These are phyloP conservation scores for Spergularia marina DNA, from an alignment of 148 eudicot species.

Conservation along the genomic window DNA sequence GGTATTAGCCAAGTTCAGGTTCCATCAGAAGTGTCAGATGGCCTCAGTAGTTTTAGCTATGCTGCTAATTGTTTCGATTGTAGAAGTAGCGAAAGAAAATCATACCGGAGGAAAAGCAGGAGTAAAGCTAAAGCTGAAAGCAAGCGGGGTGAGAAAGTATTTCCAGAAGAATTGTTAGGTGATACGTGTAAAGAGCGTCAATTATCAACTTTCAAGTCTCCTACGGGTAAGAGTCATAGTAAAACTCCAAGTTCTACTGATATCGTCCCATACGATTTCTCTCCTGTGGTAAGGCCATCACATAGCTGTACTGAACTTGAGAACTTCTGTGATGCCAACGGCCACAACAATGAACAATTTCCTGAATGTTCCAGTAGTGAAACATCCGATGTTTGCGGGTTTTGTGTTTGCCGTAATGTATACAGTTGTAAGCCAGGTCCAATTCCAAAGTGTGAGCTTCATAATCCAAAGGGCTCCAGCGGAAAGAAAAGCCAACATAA, in stretches of 20 bases:
- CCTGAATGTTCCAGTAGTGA: slow-evolving; percentile 15
- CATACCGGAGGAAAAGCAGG: slow-evolving; percentile 18
- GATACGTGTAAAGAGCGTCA: slow-evolving; percentile 10
- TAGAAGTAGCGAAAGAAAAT: slow-evolving; percentile 15
- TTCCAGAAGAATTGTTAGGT: slow-evolving; percentile 13
- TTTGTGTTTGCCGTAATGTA: not conserved
- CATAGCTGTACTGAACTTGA: slow-evolving; percentile 3
- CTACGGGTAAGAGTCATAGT: not conserved
- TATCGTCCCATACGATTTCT: not conserved
- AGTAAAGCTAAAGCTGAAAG: slow-evolving; percentile 16
- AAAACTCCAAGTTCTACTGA: slow-evolving; percentile 1
- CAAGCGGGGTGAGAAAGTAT: slow-evolving; percentile 10
- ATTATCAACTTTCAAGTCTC: slow-evolving; percentile 5
- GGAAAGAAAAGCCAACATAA: not conserved
- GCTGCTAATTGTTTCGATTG: not conserved
- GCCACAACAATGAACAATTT: not conserved
- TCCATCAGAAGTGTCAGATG: slow-evolving; percentile 8
- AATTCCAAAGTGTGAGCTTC: not conserved
- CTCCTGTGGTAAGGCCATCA: not conserved
- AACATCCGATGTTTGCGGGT: not conserved
- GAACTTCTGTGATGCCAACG: not conserved
- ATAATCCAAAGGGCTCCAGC: not conserved
- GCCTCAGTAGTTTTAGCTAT: slow-evolving; percentile 6
- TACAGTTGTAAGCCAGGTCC: not conserved
- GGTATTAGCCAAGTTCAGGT: not conserved